Evolutionary conservation across 352 stramenopile species (phyloP).

Genomic region (Peronospora destructor): DNA sequence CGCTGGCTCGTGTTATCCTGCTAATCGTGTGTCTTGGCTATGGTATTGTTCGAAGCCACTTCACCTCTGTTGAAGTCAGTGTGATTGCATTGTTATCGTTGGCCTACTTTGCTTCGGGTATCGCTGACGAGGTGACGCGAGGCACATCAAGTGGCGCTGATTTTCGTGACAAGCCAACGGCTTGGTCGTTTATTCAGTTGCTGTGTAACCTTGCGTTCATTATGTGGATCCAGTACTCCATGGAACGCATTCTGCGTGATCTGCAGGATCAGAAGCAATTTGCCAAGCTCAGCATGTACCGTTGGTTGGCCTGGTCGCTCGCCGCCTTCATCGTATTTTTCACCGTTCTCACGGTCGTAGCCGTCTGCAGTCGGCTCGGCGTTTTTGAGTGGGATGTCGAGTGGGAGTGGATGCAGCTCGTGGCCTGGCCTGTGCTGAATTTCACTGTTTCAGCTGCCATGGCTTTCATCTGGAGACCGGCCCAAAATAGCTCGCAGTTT

Average conservation of each 20-base stretch:
- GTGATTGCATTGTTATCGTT: slow-evolving; percentile 61
- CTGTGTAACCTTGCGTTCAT: slow-evolving; percentile 86
- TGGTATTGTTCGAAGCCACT: slow-evolving; percentile 71
- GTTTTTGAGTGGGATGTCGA: slow-evolving; percentile 88
- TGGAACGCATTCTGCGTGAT: slow-evolving; percentile 78
- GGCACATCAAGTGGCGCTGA: slow-evolving; percentile 72
- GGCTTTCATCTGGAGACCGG: slow-evolving; percentile 87
- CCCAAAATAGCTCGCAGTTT: slow-evolving; percentile 78
- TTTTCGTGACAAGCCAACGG: slow-evolving; percentile 70
- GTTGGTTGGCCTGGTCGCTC: slow-evolving; percentile 69
- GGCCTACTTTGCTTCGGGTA: slow-evolving; percentile 67
- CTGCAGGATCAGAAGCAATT: slow-evolving; percentile 84
- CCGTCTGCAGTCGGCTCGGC: slow-evolving; percentile 72
- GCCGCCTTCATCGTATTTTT: slow-evolving; percentile 86
- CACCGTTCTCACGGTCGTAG: slow-evolving; percentile 74
- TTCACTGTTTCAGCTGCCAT: slow-evolving; percentile 86
- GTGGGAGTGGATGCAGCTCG: slow-evolving; percentile 89
- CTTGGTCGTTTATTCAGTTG: slow-evolving; percentile 82
- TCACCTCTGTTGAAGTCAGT: slow-evolving; percentile 44
- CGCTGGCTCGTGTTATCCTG: slow-evolving; percentile 77
- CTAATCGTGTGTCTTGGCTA: slow-evolving; percentile 88
- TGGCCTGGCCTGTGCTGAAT: slow-evolving; percentile 88
- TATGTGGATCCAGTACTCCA: slow-evolving; percentile 87
- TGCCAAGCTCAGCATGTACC: slow-evolving; percentile 88
- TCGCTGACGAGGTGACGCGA: slow-evolving; percentile 71